phyloP scores from a whole-genome alignment of 2,329 filamentous ascomycete species.

The Hymenotorrendiella dingleyae region DNA sequence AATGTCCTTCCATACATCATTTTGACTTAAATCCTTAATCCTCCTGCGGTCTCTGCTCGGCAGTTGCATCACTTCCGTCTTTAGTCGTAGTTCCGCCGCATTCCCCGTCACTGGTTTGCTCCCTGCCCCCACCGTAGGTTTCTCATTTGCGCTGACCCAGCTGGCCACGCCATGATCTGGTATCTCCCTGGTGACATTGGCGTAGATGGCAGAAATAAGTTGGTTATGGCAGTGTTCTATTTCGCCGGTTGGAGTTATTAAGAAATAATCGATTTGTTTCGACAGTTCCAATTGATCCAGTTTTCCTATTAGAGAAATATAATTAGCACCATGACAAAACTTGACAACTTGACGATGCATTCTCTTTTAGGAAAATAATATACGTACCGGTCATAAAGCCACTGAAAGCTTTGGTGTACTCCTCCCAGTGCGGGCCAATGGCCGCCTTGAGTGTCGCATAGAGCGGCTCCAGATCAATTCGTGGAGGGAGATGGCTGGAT shows the following conservation, averaged over 20 bases:
- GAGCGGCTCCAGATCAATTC: constrained; percentile 62
- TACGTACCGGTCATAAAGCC: constrained; percentile 57
- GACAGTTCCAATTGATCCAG: constrained; percentile 58
- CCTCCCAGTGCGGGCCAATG: constrained; percentile 58
- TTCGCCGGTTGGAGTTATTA: constrained; percentile 46
- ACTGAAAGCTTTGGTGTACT: constrained; percentile 57
- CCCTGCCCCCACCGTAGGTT: constrained; percentile 50
- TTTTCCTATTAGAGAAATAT: constrained; percentile 41
- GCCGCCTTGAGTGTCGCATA: constrained; percentile 56
- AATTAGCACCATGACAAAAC: too few species aligned
- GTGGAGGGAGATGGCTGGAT: constrained; percentile 56
- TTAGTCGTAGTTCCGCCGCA: constrained; percentile 58
- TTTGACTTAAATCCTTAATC: constrained; percentile 58
- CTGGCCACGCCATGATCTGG: constrained; percentile 61
- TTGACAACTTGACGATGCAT: too few species aligned
- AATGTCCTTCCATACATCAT: constrained; percentile 44
- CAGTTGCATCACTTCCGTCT: constrained; percentile 65
- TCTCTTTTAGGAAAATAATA: neutral
- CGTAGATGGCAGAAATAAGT: constrained; percentile 60
- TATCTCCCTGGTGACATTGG: constrained; percentile 64
- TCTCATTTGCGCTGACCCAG: constrained; percentile 68
- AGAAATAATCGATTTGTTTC: constrained; percentile 53
- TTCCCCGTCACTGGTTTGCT: constrained; percentile 60
- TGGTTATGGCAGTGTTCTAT: constrained; percentile 62
- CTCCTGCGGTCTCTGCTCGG: constrained; percentile 60